phyloP scores from a whole-genome alignment of 2,329 filamentous ascomycete species.

The Aspergillus amoenus region DNA sequence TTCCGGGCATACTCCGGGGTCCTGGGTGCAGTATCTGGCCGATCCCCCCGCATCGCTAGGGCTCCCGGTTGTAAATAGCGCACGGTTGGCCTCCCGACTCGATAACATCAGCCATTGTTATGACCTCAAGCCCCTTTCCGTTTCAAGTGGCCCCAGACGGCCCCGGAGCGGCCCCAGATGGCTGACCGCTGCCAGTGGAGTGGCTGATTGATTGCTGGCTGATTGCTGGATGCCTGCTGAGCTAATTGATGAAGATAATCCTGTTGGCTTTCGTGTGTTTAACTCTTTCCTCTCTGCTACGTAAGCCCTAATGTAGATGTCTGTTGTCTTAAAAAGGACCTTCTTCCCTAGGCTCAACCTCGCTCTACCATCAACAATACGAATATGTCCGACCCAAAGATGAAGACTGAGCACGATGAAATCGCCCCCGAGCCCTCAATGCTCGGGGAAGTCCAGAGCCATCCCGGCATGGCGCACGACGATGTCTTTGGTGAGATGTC shows the following conservation, averaged over 20 bases:
- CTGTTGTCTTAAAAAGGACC: too few species aligned
- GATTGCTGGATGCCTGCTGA: too few species aligned
- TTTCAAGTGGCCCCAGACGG: not conserved
- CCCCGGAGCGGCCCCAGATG: not conserved
- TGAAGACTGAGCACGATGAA: not conserved
- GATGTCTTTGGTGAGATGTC: conserved; percentile 39
- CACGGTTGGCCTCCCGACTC: not conserved
- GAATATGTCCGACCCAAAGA: not conserved
- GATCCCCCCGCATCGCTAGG: not conserved
- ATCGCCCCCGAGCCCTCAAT: not conserved
- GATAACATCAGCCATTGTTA: not conserved
- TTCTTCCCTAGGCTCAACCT: too few species aligned
- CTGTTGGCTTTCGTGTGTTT: too few species aligned
- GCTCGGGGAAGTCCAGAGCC: not conserved
- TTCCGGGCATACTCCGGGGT: not conserved
- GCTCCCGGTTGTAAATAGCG: conserved; percentile 1
- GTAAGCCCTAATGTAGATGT: too few species aligned
- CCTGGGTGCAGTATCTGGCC: too few species aligned
- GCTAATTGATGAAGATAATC: too few species aligned
- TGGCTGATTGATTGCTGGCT: too few species aligned
- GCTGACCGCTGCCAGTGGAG: too few species aligned
- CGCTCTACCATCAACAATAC: too few species aligned
- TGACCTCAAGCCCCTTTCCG: not conserved
- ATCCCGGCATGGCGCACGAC: conserved; percentile 17
- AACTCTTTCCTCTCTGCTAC: too few species aligned